Percentiles rank a stretch among this genome's conserved stretches.
Conservation (phyloP, 495 filamentous ascomycete genomes). For the Penicillium taxi region DNA sequence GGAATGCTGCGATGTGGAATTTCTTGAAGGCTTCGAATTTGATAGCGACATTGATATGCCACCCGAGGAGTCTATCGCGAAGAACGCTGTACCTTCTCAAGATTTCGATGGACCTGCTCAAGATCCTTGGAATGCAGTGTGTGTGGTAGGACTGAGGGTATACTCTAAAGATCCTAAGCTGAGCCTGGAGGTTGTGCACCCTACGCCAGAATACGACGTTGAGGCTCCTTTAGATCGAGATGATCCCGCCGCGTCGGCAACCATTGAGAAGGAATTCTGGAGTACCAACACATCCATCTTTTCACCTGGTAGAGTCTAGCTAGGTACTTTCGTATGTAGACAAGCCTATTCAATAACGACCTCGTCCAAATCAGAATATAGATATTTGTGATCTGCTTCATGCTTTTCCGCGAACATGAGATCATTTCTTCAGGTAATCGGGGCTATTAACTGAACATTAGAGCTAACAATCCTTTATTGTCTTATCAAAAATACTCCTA, state of each 20-base stretch:
- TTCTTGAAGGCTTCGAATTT: slow-evolving; percentile 41
- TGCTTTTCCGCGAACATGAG: background rate
- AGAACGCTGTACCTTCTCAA: background rate
- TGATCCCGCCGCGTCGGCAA: slow-evolving; percentile 41
- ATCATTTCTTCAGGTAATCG: no score
- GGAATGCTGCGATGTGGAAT: slow-evolving; percentile 19
- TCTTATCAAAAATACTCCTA: slow-evolving; percentile 10
- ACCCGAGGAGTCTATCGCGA: slow-evolving; percentile 20
- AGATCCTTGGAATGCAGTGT: slow-evolving; percentile 82
- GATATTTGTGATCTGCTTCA: no score
- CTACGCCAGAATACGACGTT: slow-evolving; percentile 43
- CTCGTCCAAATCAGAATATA: no score
- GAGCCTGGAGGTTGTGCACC: slow-evolving; percentile 46
- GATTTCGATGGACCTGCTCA: slow-evolving; percentile 6
- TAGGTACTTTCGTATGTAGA: no score
- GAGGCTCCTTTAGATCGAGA: slow-evolving; percentile 47
- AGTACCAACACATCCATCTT: background rate
- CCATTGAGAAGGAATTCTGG: slow-evolving; percentile 23
- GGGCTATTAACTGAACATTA: no score
- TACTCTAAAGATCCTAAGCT: slow-evolving; percentile 55
- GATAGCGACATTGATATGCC: slow-evolving; percentile 43
- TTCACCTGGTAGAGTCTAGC: no score
- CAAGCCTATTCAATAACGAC: no score
- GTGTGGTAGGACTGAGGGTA: slow-evolving; percentile 68
- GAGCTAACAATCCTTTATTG: slow-evolving; percentile 6